Evolutionary conservation across 2,329 filamentous ascomycete genomes (phyloP), one percentile per base, ranked within the genome.

Genomic region (Cadophora sp.): DNA sequence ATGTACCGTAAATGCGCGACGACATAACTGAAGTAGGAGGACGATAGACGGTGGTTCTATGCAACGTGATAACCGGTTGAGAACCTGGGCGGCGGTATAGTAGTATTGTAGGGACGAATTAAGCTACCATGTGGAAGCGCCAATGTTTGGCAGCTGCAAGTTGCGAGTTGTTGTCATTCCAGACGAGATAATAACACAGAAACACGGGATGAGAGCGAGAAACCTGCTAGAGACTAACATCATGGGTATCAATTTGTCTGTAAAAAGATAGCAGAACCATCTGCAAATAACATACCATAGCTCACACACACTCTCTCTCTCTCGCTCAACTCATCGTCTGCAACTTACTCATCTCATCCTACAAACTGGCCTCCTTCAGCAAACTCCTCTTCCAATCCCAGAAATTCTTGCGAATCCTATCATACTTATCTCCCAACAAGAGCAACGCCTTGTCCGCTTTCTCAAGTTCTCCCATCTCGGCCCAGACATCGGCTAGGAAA

Each of bases 371-470:
- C 48, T 62, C 66, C 39, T 66, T 72, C 58, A 76, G 59, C 20
- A 55, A 43, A 36, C 24, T 66, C 48, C 71, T 88, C 76, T 87
- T 84, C 81, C 91, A 97, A 74, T 92, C 89, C 96, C 96, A 99
- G 80, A 97, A 99, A 71, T 94, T 95, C 71, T 89, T 90, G 66
- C 96, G 85, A 68, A 99, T 91, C 7, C 92, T 93, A 83, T 99
- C 96, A 85, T 94, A 99, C 82, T 90, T 94, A 75, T 91, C 89
- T 58, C 88, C 91, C 75, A 99, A 79, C 68, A 96, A 81, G 66
- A 86, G 85, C 74, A 97, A 80, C 68, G 91, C 93, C 75, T 88
- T 80, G 63, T 83, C 87, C 1, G 94, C 94, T 77, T 87, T 85
- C 14, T 85, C 85, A 66, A 83, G 79, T 73, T 87, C 84, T 5